These are phyloP conservation scores for Rhizopus arrhizus DNA, from an alignment of 371 early-diverging fungal species.

Conservation along the genomic window DNA sequence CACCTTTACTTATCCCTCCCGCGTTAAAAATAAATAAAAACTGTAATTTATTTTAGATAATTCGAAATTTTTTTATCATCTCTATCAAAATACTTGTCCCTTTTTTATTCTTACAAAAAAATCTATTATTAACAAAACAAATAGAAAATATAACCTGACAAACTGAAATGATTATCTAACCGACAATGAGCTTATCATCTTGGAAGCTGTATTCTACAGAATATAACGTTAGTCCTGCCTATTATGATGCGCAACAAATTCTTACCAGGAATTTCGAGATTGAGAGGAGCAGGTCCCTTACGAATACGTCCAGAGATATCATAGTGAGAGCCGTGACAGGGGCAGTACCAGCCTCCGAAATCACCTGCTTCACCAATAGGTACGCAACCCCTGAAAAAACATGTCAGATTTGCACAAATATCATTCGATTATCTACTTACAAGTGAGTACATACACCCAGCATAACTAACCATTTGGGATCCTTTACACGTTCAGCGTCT, in stretches of 20 bases:
- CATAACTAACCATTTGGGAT: conserved; percentile 96
- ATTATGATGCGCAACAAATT: not conserved
- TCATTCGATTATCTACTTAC: conserved; percentile 27
- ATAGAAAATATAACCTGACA: too few relatives aligned
- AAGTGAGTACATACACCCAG: conserved; percentile 97
- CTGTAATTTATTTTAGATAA: too few relatives aligned
- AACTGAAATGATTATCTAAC: conserved; percentile 28
- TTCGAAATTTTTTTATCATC: too few relatives aligned
- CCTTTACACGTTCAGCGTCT: conserved; percentile 85
- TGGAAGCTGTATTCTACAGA: conserved; percentile 42
- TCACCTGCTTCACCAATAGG: conserved; percentile 97
- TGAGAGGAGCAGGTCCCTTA: conserved; percentile 96
- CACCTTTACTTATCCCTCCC: too few relatives aligned
- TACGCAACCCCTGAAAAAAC: conserved; percentile 79
- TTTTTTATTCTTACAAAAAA: too few relatives aligned
- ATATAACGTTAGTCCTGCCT: not conserved
- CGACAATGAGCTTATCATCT: conserved; percentile 47
- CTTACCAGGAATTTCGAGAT: conserved; percentile 88
- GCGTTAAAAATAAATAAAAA: too few relatives aligned
- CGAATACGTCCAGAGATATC: conserved; percentile 93
- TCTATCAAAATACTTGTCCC: too few relatives aligned
- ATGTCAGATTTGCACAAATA: not conserved
- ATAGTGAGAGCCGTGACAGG: conserved; percentile 97
- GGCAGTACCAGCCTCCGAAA: conserved; percentile 98
- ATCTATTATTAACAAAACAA: too few relatives aligned